phyloP scores from a whole-genome alignment of 768 basidiomycete species.

The Phylloporus arenicola region DNA sequence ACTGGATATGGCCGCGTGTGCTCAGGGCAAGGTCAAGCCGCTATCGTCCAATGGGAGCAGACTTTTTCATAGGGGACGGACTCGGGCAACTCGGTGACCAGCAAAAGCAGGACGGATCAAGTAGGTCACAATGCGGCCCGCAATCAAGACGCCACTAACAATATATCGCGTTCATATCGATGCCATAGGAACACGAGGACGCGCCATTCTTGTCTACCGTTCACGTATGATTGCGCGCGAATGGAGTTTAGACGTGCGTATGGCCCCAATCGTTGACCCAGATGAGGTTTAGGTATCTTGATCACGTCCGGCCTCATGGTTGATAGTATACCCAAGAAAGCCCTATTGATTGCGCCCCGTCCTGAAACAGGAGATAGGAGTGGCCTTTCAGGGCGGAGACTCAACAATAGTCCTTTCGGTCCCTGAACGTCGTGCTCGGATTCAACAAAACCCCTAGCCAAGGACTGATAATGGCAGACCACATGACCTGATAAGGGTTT shows the following conservation, averaged over 20 bases:
- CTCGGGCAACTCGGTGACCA: slow-evolving; percentile 47
- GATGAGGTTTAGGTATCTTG: background rate
- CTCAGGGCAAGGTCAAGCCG: background rate
- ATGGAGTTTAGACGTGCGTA: slow-evolving; percentile 47
- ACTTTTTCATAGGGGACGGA: slow-evolving; percentile 10
- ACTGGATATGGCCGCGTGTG: background rate
- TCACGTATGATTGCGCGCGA: slow-evolving; percentile 25
- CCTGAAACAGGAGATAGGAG: slow-evolving; percentile 36
- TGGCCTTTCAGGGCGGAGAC: slow-evolving; percentile 54
- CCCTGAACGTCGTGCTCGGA: slow-evolving; percentile 48
- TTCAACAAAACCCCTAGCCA: slow-evolving; percentile 36
- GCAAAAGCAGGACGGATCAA: slow-evolving; percentile 31
- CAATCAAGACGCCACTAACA: slow-evolving; percentile 26
- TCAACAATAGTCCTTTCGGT: slow-evolving; percentile 43
- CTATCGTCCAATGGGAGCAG: background rate
- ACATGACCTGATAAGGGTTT: background rate
- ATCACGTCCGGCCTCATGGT: slow-evolving; percentile 34
- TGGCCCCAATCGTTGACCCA: slow-evolving; percentile 51
- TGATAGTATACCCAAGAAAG: slow-evolving; percentile 42
- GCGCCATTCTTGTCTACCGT: slow-evolving; percentile 27
- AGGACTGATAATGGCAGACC: slow-evolving; percentile 9
- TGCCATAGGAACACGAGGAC: slow-evolving; percentile 42
- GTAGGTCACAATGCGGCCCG: background rate
- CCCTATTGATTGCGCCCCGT: slow-evolving; percentile 50
- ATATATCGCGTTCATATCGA: slow-evolving; percentile 46